phyloP scores from a whole-genome alignment of 495 filamentous ascomycete species.

The Saxophila tyrrhenica region DNA sequence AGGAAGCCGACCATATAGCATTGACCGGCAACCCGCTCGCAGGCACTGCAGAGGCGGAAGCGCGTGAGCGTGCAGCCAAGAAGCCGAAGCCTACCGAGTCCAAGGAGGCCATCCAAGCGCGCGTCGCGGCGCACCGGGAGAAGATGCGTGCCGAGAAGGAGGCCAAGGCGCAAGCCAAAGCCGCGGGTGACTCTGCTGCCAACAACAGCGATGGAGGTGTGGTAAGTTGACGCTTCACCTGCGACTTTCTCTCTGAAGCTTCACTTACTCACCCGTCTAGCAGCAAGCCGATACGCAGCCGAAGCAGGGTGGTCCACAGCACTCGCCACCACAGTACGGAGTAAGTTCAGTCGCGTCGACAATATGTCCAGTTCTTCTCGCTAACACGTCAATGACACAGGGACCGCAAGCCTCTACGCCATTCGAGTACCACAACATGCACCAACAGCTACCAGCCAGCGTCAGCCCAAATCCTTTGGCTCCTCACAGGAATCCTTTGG shows the following conservation, averaged over 20 bases:
- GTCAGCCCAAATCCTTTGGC: no score
- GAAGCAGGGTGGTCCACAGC: no score
- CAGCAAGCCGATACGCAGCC: no score
- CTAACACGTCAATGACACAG: no score
- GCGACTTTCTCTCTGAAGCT: not conserved
- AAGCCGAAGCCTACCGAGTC: constrained; percentile 19
- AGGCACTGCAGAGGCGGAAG: constrained; percentile 28
- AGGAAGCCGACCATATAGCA: constrained; percentile 69
- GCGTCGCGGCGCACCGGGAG: constrained; percentile 19
- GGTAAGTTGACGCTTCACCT: not conserved
- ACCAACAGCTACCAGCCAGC: no score
- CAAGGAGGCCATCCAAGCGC: constrained; percentile 18
- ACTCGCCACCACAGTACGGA: no score
- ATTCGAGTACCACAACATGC: no score
- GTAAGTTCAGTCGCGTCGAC: no score
- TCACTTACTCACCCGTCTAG: not conserved
- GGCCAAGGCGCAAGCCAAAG: constrained; percentile 34
- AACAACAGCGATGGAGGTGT: constrained; percentile 27
- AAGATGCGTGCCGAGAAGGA: constrained; percentile 34
- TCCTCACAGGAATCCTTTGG: no score
- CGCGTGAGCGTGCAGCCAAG: constrained; percentile 10
- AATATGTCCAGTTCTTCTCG: no score
- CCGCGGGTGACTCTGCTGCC: constrained; percentile 36
- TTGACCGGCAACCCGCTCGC: constrained; percentile 72
- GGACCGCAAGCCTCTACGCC: no score